A percentile compares a stretch with the other conserved stretches of the same genome.
phyloP scores from a whole-genome alignment of 352 stramenopile genomes.

The Blastocystis sp. region DNA sequence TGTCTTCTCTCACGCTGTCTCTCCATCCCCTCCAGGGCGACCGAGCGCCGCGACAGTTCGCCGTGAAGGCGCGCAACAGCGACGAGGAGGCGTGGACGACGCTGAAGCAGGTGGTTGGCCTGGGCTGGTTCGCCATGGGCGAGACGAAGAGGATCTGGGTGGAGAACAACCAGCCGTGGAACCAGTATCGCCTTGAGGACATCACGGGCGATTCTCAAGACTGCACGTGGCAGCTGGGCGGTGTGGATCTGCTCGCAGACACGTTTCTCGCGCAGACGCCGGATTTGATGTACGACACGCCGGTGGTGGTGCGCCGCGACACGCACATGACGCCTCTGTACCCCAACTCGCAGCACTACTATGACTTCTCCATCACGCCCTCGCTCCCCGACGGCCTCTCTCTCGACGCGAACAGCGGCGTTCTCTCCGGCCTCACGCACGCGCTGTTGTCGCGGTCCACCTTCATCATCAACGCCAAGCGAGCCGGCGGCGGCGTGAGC shows the following conservation, averaged over 20 bases:
- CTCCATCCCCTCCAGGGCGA: not conserved
- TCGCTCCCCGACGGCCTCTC: slow-evolving; percentile 8
- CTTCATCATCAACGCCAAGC: too few species aligned
- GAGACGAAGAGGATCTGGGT: slow-evolving; percentile 12
- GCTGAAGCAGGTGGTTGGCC: not conserved
- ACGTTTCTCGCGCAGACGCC: not conserved
- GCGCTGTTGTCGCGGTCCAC: too few species aligned
- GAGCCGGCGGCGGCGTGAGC: too few species aligned
- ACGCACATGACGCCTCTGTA: slow-evolving; percentile 25
- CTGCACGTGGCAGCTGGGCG: not conserved
- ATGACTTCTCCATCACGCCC: slow-evolving; percentile 19
- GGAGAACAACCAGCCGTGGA: slow-evolving; percentile 27
- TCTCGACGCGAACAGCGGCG: slow-evolving; percentile 1
- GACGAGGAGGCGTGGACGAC: too few species aligned
- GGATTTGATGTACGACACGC: slow-evolving; percentile 22
- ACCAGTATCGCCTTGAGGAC: slow-evolving; percentile 24
- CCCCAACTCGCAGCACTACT: slow-evolving; percentile 25
- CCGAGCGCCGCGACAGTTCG: not conserved
- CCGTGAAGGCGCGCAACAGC: not conserved
- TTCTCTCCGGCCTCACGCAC: not conserved
- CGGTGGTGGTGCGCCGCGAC: slow-evolving; percentile 29
- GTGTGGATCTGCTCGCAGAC: not conserved
- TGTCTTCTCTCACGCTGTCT: not conserved
- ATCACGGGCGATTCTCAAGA: not conserved
- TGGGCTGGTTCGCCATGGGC: not conserved